phyloP scores from a whole-genome alignment of 768 basidiomycete species.

The Nidula microcarpa region DNA sequence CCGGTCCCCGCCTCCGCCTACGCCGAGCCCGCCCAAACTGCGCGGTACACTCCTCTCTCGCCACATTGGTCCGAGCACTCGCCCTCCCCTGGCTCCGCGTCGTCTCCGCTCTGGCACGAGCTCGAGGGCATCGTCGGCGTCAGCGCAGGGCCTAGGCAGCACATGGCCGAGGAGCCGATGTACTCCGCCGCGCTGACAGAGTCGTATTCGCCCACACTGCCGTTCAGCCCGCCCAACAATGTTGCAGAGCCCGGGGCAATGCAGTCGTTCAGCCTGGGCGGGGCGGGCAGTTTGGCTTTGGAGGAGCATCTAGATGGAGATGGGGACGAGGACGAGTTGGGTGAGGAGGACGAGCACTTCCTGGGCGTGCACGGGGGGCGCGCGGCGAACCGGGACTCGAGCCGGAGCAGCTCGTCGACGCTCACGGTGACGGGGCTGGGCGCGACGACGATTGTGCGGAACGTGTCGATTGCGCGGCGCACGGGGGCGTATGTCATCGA shows the following conservation, averaged over 20 bases:
- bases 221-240: constrained; percentile 8
- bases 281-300: too few species aligned
- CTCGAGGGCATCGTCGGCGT: constrained; percentile 15
- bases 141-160: not conserved
- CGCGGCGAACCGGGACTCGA: constrained; percentile 37
- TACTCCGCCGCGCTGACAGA: constrained; percentile 20
- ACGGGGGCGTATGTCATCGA: constrained; percentile 52
- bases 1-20: not conserved
- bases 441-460: constrained; percentile 36
- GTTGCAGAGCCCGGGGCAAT: too few species aligned
- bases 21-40: not conserved
- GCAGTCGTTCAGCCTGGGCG: too few species aligned
- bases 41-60: constrained; percentile 2
- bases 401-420: constrained; percentile 42
- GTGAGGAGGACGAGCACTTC: constrained; percentile 13
- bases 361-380: constrained; percentile 9
- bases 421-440: constrained; percentile 40
- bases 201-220: constrained; percentile 18
- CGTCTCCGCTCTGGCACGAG: constrained; percentile 12
- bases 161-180: constrained; percentile 9
- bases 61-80: constrained; percentile 4
- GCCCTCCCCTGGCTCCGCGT: not conserved
- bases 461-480: constrained; percentile 44
- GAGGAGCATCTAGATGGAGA: too few species aligned
- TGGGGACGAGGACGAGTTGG: too few species aligned